Conservation (phyloP, 1,139 yeast species). For the Meyerozyma athensensis region DNA sequence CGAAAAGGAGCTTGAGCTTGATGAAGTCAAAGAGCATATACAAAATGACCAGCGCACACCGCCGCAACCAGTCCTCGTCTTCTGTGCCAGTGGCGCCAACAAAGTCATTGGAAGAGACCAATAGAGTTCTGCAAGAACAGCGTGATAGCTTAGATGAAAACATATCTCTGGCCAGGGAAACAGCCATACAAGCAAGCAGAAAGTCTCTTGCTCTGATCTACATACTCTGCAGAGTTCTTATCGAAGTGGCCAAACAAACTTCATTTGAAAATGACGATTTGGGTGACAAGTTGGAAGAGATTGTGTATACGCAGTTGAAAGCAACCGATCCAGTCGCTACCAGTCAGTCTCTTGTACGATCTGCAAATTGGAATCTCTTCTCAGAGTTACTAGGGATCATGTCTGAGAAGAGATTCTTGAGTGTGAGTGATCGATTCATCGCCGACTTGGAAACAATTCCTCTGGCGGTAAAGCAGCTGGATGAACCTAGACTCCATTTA, state of each 20-base stretch:
- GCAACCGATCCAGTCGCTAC: conserved; percentile 80
- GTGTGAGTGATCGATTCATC: conserved; percentile 90
- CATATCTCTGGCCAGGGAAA: conserved; percentile 56
- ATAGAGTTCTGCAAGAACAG: conserved; percentile 6
- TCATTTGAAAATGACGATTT: conserved; percentile 76
- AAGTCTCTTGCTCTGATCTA: conserved; percentile 83
- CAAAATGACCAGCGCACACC: conserved; percentile 26
- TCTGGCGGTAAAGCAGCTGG: conserved; percentile 34
- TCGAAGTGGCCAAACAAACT: conserved; percentile 88
- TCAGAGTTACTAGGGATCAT: conserved; percentile 87
- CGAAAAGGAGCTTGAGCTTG: conserved; percentile 38
- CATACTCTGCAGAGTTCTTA: conserved; percentile 86
- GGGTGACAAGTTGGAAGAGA: conserved; percentile 83
- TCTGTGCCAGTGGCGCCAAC: conserved; percentile 13
- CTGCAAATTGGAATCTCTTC: conserved; percentile 91
- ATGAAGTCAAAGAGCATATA: conserved; percentile 41
- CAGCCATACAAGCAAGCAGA: conserved; percentile 80
- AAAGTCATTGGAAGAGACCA: conserved; percentile 3
- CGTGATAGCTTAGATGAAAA: conserved; percentile 18
- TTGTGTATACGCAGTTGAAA: conserved; percentile 84
- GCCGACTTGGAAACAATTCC: conserved; percentile 88
- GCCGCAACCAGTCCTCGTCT: conserved; percentile 36
- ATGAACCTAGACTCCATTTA: conserved; percentile 70
- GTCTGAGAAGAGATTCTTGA: conserved; percentile 77
- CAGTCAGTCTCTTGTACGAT: conserved; percentile 62